Evolutionary conservation across 768 basidiomycete species (phyloP).

Genomic region (Trametes elegans): DNA sequence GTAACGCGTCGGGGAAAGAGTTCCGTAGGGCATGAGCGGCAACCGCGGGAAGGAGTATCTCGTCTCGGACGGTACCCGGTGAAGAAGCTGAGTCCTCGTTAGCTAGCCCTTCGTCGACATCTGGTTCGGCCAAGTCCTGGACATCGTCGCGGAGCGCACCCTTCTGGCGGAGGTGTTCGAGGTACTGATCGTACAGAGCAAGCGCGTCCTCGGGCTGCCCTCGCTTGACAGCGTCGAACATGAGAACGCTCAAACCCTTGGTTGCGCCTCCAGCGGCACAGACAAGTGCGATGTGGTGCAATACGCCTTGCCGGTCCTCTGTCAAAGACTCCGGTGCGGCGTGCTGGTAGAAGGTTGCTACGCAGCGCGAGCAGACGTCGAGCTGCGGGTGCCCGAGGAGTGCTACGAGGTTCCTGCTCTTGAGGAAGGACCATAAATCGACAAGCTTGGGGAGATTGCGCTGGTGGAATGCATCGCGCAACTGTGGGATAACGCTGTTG

Average conservation of each 20-base stretch:
- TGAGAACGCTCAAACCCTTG: constrained; percentile 32
- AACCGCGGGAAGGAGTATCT: constrained; percentile 51
- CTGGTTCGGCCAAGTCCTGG: background rate
- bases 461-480: constrained; percentile 38
- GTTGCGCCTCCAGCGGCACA: constrained; percentile 44
- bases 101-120: background rate
- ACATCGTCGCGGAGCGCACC: background rate
- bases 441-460: constrained; percentile 33
- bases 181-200: constrained; percentile 15
- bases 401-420: constrained; percentile 41
- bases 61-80: constrained; percentile 12
- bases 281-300: constrained; percentile 49
- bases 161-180: constrained; percentile 24
- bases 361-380: constrained; percentile 36
- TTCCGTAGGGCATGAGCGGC: constrained; percentile 59
- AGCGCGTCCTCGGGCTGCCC: constrained; percentile 23
- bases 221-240: constrained; percentile 9
- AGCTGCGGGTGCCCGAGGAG: constrained; percentile 45
- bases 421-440: constrained; percentile 43
- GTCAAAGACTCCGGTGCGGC: constrained; percentile 20
- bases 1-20: constrained; percentile 57
- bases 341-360: constrained; percentile 25
- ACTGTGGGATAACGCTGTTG: constrained; percentile 35
- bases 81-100: background rate
- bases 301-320: constrained; percentile 24